Percentiles rank a stretch among this genome's conserved stretches.
phyloP scores from a whole-genome alignment of 495 filamentous ascomycete genomes.

The Hyphodiscus hymeniophilus region DNA sequence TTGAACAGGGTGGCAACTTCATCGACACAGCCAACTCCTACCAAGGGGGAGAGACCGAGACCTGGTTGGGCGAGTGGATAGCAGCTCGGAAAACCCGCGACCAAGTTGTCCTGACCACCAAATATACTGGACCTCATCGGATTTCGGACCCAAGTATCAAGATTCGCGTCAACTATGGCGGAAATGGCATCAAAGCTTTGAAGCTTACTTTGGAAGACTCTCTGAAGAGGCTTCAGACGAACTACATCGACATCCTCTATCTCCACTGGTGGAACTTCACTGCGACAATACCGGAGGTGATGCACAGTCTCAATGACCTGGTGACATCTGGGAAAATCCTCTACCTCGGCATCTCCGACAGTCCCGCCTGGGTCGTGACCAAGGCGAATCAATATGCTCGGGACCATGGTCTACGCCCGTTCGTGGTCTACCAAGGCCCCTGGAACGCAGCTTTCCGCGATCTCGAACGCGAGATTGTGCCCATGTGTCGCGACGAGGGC shows the following conservation, averaged over 20 bases:
- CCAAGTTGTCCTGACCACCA: conserved; percentile 56
- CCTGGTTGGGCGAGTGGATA: conserved; percentile 63
- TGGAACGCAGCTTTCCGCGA: conserved; percentile 49
- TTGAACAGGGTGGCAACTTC: conserved; percentile 56
- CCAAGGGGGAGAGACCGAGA: conserved; percentile 52
- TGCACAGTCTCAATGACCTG: conserved; percentile 50
- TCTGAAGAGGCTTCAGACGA: conserved; percentile 54
- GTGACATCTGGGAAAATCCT: conserved; percentile 51
- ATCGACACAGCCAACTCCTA: conserved; percentile 64
- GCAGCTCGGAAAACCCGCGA: conserved; percentile 39
- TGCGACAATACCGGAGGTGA: conserved; percentile 51
- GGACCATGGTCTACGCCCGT: conserved; percentile 50
- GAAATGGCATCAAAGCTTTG: conserved; percentile 47
- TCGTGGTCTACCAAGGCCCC: conserved; percentile 56
- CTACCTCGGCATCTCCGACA: conserved; percentile 56
- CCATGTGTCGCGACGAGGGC: conserved; percentile 45
- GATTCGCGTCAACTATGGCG: conserved; percentile 39
- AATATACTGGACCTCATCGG: too few species aligned
- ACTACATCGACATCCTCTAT: conserved; percentile 54
- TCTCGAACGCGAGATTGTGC: conserved; percentile 49
- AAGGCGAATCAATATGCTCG: conserved; percentile 54
- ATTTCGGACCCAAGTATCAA: too few species aligned
- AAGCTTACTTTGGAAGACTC: conserved; percentile 45
- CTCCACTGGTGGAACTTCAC: conserved; percentile 56
- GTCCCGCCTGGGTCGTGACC: conserved; percentile 55